Evolutionary conservation across 2,329 filamentous ascomycete species (phyloP).

Genomic region (Pseudogymnoascus pannorum): DNA sequence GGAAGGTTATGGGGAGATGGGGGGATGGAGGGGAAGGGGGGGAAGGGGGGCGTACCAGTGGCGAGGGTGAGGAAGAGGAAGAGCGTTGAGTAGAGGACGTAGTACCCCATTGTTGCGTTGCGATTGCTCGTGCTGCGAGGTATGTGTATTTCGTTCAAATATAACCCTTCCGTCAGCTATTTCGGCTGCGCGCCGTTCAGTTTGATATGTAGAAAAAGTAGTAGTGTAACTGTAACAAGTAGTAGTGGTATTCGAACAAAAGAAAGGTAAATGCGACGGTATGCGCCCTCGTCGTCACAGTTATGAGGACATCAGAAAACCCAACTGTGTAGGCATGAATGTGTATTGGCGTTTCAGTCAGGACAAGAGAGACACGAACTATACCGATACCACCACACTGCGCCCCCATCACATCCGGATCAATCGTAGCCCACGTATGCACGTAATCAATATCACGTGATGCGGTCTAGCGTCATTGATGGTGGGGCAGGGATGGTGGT

Average conservation of each 20-base stretch:
- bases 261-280: neutral
- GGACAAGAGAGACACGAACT: neutral
- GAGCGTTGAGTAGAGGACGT: constrained; percentile 71
- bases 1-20: constrained; percentile 11
- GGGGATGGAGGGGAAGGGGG: constrained; percentile 11
- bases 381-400: neutral
- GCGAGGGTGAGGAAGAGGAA: constrained; percentile 64
- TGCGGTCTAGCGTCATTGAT: neutral
- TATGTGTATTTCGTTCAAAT: too few species aligned
- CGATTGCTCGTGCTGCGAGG: neutral
- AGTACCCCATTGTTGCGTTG: constrained; percentile 52
- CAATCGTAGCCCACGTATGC: neutral
- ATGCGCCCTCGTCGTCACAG: neutral
- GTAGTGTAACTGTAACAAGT: neutral
- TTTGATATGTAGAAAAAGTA: neutral
- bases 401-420: neutral
- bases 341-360: neutral
- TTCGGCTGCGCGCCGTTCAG: neutral
- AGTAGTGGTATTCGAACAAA: neutral
- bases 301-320: neutral
- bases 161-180: neutral
- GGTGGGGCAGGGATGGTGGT: neutral
- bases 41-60: constrained; percentile 50
- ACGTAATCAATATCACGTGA: neutral
- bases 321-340: neutral